Evolutionary conservation across 1,284 basidiomycete genomes (phyloP).

Genomic region (Peniophora sp.): DNA sequence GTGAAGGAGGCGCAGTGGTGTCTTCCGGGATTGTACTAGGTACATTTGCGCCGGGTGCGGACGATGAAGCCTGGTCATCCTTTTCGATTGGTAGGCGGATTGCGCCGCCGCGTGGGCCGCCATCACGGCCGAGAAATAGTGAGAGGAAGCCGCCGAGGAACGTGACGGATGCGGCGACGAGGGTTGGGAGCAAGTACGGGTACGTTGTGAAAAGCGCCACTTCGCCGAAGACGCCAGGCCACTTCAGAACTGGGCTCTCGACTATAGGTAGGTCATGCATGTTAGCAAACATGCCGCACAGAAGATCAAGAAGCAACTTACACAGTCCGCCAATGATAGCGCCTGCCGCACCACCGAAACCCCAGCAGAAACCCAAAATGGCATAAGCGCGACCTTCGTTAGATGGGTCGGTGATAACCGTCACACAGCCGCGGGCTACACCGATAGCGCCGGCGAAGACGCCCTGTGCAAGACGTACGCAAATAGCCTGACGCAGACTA

Average conservation of each 20-base stretch:
- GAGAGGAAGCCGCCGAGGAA: constrained; percentile 76
- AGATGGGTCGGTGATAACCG: constrained; percentile 81
- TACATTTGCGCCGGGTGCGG: constrained; percentile 15
- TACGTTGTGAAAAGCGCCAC: constrained; percentile 68
- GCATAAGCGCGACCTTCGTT: constrained; percentile 95
- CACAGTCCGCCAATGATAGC: constrained; percentile 83
- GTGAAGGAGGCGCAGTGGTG: constrained; percentile 30
- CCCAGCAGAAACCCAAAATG: constrained; percentile 91
- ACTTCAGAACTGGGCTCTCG: constrained; percentile 81
- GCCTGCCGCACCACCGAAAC: constrained; percentile 88
- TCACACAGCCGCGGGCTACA: constrained; percentile 84
- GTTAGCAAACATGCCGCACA: constrained; percentile 1
- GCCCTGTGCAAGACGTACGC: constrained; percentile 87
- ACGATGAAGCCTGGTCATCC: constrained; percentile 11
- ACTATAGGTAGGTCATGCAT: constrained; percentile 42
- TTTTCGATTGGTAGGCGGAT: constrained; percentile 80
- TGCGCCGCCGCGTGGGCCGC: constrained; percentile 77
- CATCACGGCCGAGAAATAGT: constrained; percentile 87
- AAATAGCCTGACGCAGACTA: constrained; percentile 77
- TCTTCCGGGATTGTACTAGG: constrained; percentile 54
- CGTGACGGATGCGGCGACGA: constrained; percentile 70
- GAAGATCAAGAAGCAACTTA: constrained; percentile 28
- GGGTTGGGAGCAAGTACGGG: constrained; percentile 89
- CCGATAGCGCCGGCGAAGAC: constrained; percentile 94
- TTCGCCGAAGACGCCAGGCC: constrained; percentile 66